Conservation (phyloP, 2,329 filamentous ascomycete species). For the Aspergillus melleus region DNA sequence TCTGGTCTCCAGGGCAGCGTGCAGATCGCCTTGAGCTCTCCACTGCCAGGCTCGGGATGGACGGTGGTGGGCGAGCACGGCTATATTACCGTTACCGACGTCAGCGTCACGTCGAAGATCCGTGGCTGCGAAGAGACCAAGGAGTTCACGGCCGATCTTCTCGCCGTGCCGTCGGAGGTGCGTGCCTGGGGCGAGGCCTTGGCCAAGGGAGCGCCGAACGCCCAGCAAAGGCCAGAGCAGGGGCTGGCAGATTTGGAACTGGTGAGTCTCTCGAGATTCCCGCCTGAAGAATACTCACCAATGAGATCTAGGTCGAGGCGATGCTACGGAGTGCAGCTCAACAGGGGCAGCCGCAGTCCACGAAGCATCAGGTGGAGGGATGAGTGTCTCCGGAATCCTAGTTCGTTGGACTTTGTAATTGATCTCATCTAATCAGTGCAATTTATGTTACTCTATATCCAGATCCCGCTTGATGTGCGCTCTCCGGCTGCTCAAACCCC, state of each 20-base stretch:
- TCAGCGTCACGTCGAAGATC: slow-evolving; percentile 7
- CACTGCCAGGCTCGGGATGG: slow-evolving; percentile 2
- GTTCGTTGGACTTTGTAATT: too few relatives aligned
- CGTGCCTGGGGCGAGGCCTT: slow-evolving; percentile 11
- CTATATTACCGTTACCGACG: slow-evolving; percentile 23
- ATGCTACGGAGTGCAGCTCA: not conserved
- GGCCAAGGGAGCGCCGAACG: slow-evolving; percentile 1
- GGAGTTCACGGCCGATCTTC: not conserved
- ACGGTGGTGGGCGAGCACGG: slow-evolving; percentile 40
- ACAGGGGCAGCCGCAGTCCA: not conserved
- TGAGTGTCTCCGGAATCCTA: not conserved
- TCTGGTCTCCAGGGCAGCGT: slow-evolving; percentile 60
- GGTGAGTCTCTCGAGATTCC: not conserved
- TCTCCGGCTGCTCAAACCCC: too few relatives aligned
- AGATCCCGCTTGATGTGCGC: too few relatives aligned
- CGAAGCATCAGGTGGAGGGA: not conserved
- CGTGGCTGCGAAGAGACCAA: slow-evolving; percentile 7
- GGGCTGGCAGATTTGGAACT: slow-evolving; percentile 19
- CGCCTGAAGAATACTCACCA: not conserved
- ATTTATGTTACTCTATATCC: too few relatives aligned
- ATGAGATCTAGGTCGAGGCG: not conserved
- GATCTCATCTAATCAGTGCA: too few relatives aligned
- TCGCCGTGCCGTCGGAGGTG: slow-evolving; percentile 9
- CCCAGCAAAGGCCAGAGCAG: slow-evolving; percentile 15
- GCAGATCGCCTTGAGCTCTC: slow-evolving; percentile 54